phyloP scores from a whole-genome alignment of 495 filamentous ascomycete genomes.

The Neurospora cerealis region DNA sequence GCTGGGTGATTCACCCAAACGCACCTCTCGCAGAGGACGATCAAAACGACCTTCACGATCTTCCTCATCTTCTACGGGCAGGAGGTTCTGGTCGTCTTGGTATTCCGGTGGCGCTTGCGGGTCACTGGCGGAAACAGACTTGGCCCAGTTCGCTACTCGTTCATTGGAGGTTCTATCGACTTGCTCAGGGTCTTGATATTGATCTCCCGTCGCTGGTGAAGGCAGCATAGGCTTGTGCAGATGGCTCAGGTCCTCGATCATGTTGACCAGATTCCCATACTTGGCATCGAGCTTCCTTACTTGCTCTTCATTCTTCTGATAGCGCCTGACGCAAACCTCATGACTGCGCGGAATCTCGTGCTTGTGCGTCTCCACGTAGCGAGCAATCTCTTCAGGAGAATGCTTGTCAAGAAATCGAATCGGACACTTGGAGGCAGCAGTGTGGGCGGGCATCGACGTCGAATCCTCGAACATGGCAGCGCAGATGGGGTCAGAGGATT shows the following conservation, averaged over 20 bases:
- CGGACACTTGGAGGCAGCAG: conserved; percentile 57
- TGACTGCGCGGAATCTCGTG: conserved; percentile 86
- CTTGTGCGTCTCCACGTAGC: conserved; percentile 85
- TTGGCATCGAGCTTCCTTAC: conserved; percentile 82
- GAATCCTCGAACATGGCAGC: conserved; percentile 47
- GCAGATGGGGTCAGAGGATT: conserved; percentile 49
- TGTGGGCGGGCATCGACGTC: conserved; percentile 41
- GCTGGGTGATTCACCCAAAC: conserved; percentile 81
- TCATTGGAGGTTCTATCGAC: conserved; percentile 44
- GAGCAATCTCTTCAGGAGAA: conserved; percentile 80
- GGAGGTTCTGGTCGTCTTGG: conserved; percentile 7
- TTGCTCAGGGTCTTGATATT: conserved; percentile 30
- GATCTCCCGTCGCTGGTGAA: conserved; percentile 30
- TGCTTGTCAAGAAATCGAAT: conserved; percentile 85
- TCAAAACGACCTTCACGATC: conserved; percentile 60
- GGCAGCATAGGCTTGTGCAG: conserved; percentile 79
- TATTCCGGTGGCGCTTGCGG: conserved; percentile 26
- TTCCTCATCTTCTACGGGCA: conserved; percentile 24
- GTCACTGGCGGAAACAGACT: conserved; percentile 47
- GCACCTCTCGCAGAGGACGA: conserved; percentile 67
- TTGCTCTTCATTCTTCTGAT: conserved; percentile 71
- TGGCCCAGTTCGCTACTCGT: conserved; percentile 72
- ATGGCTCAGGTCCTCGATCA: conserved; percentile 76
- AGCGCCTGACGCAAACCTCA: conserved; percentile 78
- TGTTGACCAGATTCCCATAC: conserved; percentile 78